Evolutionary conservation across 768 basidiomycete genomes (phyloP).

Genomic region (Russula lepida): DNA sequence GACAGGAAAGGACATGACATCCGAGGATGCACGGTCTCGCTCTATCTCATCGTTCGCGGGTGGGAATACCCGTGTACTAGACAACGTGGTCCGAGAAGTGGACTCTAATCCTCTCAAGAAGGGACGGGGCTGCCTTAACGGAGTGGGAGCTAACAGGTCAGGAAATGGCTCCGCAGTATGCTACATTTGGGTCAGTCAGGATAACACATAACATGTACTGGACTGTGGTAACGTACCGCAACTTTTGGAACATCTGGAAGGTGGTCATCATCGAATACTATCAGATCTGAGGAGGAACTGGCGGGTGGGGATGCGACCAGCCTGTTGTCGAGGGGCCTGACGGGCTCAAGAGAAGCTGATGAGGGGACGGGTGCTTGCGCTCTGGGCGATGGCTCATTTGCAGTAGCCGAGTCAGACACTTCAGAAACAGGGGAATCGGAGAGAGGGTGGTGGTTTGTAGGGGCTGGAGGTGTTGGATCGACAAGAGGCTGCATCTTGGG

Average conservation of each 20-base stretch:
- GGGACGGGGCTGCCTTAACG: not conserved
- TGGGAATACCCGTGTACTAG: not conserved
- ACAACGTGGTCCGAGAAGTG: not conserved
- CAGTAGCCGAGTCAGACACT: not conserved
- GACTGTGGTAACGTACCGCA: not conserved
- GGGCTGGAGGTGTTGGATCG: not conserved
- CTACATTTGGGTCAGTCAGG: not conserved
- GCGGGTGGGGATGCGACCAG: not conserved
- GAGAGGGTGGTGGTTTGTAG: not conserved
- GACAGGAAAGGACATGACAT: not conserved
- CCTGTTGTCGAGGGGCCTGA: not conserved
- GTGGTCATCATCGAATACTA: constrained; percentile 4
- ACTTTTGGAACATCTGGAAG: not conserved
- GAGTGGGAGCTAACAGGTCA: constrained; percentile 12
- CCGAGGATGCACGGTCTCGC: not conserved
- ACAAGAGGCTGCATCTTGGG: constrained; percentile 28
- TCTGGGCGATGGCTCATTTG: not conserved
- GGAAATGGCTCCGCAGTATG: constrained; percentile 1
- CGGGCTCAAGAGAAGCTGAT: not conserved
- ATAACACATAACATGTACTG: not conserved
- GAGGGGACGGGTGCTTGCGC: not conserved
- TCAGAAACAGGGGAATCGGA: not conserved
- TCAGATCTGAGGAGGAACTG: not conserved
- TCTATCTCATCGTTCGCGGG: not conserved
- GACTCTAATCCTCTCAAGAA: constrained; percentile 1